Evolutionary conservation across 2,329 filamentous ascomycete species (phyloP), one percentile per base, ranked within the genome.

Genomic region (Blastomyces parvus): DNA sequence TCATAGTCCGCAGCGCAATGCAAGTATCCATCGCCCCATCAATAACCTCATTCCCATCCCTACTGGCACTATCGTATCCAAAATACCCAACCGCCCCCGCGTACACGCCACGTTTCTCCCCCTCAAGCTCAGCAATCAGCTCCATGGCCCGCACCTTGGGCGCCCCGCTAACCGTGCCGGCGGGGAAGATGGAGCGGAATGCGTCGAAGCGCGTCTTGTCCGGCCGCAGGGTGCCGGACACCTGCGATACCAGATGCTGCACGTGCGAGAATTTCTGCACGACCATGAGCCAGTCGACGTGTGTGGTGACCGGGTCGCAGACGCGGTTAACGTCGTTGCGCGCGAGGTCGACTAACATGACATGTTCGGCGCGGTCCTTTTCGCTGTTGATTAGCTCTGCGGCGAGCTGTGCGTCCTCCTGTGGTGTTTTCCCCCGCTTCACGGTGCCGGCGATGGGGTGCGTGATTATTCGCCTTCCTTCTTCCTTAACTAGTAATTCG

Each of bases 141-240:
- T 97, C 90, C 94, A 99, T 99, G 2, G 94, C 94, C 66, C 88
- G 86, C 62, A 99, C 91, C 79, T 99, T 99, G 64, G 94, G 94
- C 3, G 94, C 93, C 4, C 94, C 94, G 22, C 89, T 94, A 38
- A 97, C 93, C 0, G 94, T 99, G 63, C 94, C 94, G 4, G 94
- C 94, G 0, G 94, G 94, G 80, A 99, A 99, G 70, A 99, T 97
- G 68, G 89, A 92, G 48, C 93, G 85, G 79, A 99, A 96, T 11
- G 94, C 94, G 73, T 97, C 93, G 77, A 96, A 99, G 64, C 94
- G 85, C 38, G 91, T 93, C 81, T 91, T 91, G 48, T 83, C 92
- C 5, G 84, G 82, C 56, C 94, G 84, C 68, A 97, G 79, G n/a
- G 94, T 83, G 55, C 94, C 93, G 1, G 91, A 96, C 0, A 99